Evolutionary conservation across 805 yeast genomes (phyloP), one percentile per base, ranked within the genome.

Genomic region (Wickerhamiella azyma): DNA sequence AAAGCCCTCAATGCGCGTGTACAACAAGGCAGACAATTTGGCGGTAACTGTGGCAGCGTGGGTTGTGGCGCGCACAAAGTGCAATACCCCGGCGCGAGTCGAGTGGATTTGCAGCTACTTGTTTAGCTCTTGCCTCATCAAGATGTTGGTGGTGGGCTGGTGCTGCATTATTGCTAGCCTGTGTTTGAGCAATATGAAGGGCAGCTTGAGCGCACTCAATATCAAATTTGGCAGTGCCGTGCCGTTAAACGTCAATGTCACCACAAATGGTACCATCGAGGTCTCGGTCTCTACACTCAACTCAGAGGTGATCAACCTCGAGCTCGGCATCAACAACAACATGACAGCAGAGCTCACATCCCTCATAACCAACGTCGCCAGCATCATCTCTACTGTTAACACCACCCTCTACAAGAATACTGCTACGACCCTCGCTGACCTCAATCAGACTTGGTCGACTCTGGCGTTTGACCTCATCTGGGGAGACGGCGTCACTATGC

Each of bases 131-230:
- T 24, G 37, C 16, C 24, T 28, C 7, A 37, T 32, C 21, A 17
- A 30, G 7, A 16, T 39, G 11, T 26, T 32, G 21, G 33, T 16
- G 9, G 37, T 28, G n/a, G 39, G 47, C n/a, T 17, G 41, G 39
- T 50, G 53, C 50, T 19, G 32, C n/a, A 40, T 46, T n/a, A 14
- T 48, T 8, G 47, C 36, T 17, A 37, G 40, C 2, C 42, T 50
- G 16, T 46, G 32, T 28, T 4, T 26, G 6, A 6, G 38, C 19
- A 17, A 14, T 39, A 14, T 24, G 18, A 13, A 26, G 33, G 24
- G 19, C 40, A 16, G 36, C 18, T 26, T 35, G 11, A 16, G 16
- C 3, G 14, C 29, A 13, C 32, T 45, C 8, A 11, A 21, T 3
- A 21, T 39, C 14, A 35, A 39, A 17, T 26, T 33, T 26, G 42